Evolutionary conservation across 345 rosid genomes (phyloP), one percentile per base, ranked within the genome.

Genomic region (Acer campestre): DNA sequence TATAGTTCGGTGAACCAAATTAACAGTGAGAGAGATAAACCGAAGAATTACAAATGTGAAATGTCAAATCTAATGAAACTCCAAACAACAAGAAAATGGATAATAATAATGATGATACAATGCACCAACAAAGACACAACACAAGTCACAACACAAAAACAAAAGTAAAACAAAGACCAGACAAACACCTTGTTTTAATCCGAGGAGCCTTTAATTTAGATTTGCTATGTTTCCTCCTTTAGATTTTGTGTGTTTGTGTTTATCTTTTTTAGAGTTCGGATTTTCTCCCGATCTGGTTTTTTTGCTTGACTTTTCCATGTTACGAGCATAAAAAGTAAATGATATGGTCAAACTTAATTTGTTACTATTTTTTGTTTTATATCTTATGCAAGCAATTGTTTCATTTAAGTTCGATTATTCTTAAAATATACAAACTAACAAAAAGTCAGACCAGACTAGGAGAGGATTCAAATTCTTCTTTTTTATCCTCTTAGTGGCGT

Each of bases 11-110:
- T 51, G 72, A 48, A 66, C 59, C 77, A 44, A 35, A 35, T 42
- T 42, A 70, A 42, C 75, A 70, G 67, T 74, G 4, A 77, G 49
- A 46, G 49, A 25, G 27, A 25, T 0, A 25, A 25, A n/a, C n/a
- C n/a, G n/a, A 59, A 85, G 29, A 65, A 64, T 53, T 70, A 74
- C 78, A 79, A 73, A 85, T 79, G 81, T 75, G 73, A 9, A 81
- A 13, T 79, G 81, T 75, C 75, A 9, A 81, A 13, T 1, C 66
- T 62, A 27, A 59, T 48, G 74, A 29, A n/a, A 51, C 25, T 49
- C 38, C 35, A 55, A 17, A 42, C n/a, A 58, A 7, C 7, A 13
- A 58, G 22, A 58, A 10, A 59, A 4, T 20, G 63, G 63, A 59
- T 59, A 59, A 59, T 59, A 59, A 59, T 59, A 20, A 59, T 59